Evolutionary conservation across 1,139 yeast genomes (phyloP).

Genomic region (Lipomyces yarrowii): DNA sequence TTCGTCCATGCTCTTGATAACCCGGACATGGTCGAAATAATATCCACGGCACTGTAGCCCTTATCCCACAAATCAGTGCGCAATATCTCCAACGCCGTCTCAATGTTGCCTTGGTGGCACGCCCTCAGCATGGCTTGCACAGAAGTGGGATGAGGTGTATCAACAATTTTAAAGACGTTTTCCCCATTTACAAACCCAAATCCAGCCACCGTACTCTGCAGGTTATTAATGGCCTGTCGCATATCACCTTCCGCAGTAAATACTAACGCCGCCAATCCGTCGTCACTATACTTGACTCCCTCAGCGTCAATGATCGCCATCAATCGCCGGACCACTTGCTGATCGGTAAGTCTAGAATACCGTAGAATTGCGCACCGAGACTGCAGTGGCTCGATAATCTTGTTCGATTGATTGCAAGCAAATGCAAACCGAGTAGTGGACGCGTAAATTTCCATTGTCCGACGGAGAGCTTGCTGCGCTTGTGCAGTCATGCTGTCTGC

Average conservation of each 20-base stretch:
- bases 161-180: constrained; percentile 93
- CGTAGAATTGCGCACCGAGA: constrained; percentile 94
- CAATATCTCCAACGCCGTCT: constrained; percentile 66
- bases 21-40: constrained; percentile 86
- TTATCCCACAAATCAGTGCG: constrained; percentile 70
- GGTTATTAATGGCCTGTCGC: constrained; percentile 95
- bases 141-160: constrained; percentile 92
- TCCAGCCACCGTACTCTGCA: constrained; percentile 93
- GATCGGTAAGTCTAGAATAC: constrained; percentile 78
- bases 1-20: constrained; percentile 67
- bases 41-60: constrained; percentile 93
- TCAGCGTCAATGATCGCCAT: constrained; percentile 73
- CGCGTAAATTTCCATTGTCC: constrained; percentile 96
- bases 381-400: constrained; percentile 94
- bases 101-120: constrained; percentile 55
- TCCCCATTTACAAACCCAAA: constrained; percentile 87
- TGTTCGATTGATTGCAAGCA: constrained; percentile 93
- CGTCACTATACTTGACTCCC: constrained; percentile 76
- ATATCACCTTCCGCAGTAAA: constrained; percentile 98
- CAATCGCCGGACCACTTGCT: constrained; percentile 77
- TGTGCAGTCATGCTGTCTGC: constrained; percentile 99
- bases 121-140: constrained; percentile 74
- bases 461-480: constrained; percentile 94
- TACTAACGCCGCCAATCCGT: constrained; percentile 91
- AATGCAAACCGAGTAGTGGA: constrained; percentile 95